Conservation (phyloP, 805 yeast genomes). For the Blastobotrys chiropterorum region DNA sequence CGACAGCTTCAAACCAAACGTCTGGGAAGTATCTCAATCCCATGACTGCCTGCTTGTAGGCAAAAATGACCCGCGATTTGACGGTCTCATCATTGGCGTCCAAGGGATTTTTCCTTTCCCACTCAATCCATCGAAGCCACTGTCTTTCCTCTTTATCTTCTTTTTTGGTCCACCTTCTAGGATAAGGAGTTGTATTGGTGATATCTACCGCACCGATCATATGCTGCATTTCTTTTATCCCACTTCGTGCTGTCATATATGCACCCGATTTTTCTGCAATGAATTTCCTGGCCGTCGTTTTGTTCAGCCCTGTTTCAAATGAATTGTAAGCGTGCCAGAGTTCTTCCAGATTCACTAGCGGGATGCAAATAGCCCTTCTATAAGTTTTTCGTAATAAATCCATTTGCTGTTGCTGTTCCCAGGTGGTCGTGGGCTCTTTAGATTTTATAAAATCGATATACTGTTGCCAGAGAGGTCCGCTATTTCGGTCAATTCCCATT, state of each 20-base stretch:
- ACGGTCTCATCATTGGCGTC: conserved; percentile 44
- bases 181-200: conserved; percentile 26
- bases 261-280: conserved; percentile 75
- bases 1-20: conserved; percentile 57
- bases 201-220: conserved; percentile 48
- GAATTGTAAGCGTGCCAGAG: conserved; percentile 75
- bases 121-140: conserved; percentile 72
- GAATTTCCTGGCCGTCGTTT: conserved; percentile 75
- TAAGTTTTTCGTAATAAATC: conserved; percentile 71
- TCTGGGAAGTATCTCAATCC: conserved; percentile 61
- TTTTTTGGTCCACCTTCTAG: conserved; percentile 24
- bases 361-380: conserved; percentile 65
- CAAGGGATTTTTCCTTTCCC: conserved; percentile 71
- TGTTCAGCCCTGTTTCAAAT: conserved; percentile 75
- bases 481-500: conserved; percentile 71
- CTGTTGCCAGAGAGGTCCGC: conserved; percentile 73
- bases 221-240: conserved; percentile 63
- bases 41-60: conserved; percentile 64
- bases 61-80: conserved; percentile 56
- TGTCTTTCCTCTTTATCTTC: conserved; percentile 38
- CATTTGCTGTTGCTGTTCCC: conserved; percentile 79
- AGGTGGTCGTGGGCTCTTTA: conserved; percentile 51
- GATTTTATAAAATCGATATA: conserved; percentile 70
- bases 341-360: conserved; percentile 65
- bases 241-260: conserved; percentile 81